Evolutionary conservation across 2,329 filamentous ascomycete species (phyloP).

Genomic region (Tricladium varicosporioides): DNA sequence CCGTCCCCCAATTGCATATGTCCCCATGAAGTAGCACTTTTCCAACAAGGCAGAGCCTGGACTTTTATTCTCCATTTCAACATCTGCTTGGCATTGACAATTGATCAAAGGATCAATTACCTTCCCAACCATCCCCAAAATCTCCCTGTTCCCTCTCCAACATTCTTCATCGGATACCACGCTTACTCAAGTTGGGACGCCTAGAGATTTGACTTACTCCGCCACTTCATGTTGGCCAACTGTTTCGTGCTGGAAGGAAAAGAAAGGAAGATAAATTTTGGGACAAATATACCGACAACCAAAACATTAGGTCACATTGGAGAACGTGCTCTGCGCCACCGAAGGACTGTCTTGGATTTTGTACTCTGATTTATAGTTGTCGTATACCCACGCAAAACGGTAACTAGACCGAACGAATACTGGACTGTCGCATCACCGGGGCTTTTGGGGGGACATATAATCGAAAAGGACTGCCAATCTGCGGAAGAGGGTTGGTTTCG

Average conservation of each 20-base stretch:
- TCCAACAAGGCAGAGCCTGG: neutral
- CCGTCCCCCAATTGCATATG: constrained; percentile 5
- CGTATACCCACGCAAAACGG: neutral
- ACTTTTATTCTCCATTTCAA: neutral
- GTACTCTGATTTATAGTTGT: neutral
- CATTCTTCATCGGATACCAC: neutral
- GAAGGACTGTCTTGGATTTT: neutral
- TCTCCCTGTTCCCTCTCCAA: neutral
- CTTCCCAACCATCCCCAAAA: neutral
- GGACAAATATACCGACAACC: too few relatives aligned
- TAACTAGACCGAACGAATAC: neutral
- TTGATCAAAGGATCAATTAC: constrained; percentile 4
- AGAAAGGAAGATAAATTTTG: neutral
- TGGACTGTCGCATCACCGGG: neutral
- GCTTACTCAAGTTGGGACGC: too few relatives aligned
- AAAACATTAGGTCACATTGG: too few relatives aligned
- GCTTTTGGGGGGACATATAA: neutral
- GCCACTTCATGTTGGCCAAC: neutral
- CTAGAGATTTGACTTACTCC: neutral
- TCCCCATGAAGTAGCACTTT: neutral
- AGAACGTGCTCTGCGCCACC: neutral
- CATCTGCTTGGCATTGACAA: constrained; percentile 4
- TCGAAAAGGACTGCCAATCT: neutral
- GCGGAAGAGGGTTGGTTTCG: neutral
- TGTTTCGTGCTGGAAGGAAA: neutral